phyloP scores from a whole-genome alignment of 2,329 filamentous ascomycete genomes.

The Plectosphaerella plurivora region DNA sequence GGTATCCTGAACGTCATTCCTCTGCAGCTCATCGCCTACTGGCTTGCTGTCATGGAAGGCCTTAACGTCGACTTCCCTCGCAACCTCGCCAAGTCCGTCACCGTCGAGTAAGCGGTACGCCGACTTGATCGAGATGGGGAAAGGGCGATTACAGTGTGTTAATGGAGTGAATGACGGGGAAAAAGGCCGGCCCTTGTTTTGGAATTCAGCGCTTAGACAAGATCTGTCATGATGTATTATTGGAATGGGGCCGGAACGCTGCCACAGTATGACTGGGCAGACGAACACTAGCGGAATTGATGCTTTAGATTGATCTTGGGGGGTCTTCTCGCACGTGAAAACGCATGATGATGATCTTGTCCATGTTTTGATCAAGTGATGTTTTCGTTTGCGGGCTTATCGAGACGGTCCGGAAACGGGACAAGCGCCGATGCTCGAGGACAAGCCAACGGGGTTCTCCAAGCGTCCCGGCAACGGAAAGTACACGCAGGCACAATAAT shows the following conservation, averaged over 20 bases:
- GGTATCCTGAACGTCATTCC: constrained; percentile 97
- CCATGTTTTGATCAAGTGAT: no score
- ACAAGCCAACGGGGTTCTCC: no score
- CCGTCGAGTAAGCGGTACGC: constrained; percentile 72
- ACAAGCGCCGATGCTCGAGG: no score
- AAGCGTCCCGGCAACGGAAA: no score
- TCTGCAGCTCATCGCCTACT: constrained; percentile 97
- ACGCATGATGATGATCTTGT: no score
- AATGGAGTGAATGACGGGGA: background rate
- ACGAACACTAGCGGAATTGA: constrained; percentile 3
- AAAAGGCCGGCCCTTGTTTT: constrained; percentile 3
- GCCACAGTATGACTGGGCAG: background rate
- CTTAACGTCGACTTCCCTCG: constrained; percentile 98
- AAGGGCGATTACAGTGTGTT: background rate
- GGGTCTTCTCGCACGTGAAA: no score
- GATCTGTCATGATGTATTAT: constrained; percentile 3
- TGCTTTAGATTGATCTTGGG: background rate
- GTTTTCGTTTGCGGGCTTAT: no score
- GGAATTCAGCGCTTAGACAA: background rate
- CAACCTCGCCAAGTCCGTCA: constrained; percentile 98
- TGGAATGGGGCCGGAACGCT: background rate
- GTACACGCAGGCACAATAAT: no score
- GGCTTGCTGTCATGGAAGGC: constrained; percentile 93
- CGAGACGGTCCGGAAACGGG: no score
- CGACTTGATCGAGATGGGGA: background rate